Conservation (phyloP, 23 red algal species). For the Gracilaria domingensis region DNA sequence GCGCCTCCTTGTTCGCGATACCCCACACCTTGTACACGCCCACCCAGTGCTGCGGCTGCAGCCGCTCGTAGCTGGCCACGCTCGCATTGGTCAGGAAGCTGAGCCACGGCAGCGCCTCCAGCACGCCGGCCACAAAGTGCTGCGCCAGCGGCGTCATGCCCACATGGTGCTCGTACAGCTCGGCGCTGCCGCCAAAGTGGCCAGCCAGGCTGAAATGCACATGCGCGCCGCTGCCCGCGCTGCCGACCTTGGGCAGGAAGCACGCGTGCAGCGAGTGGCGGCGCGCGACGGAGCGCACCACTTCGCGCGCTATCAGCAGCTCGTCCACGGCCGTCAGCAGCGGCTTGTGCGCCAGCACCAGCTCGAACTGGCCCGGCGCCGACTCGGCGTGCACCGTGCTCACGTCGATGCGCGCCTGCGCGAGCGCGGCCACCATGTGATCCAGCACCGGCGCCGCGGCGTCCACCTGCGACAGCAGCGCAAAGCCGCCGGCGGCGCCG, state of each 20-base stretch:
- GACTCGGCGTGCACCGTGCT: constrained; percentile 49
- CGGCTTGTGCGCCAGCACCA: constrained; percentile 35
- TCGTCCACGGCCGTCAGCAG: constrained; percentile 43
- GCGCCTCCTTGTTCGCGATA: constrained; percentile 54
- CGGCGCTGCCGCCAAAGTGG: constrained; percentile 20
- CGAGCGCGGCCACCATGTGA: constrained; percentile 24
- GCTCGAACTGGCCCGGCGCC: constrained; percentile 36
- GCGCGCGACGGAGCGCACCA: constrained; percentile 12
- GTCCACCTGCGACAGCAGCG: constrained; percentile 10
- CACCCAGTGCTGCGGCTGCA: constrained; percentile 47
- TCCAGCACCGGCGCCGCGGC: constrained; percentile 26
- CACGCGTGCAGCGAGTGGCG: constrained; percentile 19
- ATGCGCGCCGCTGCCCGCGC: constrained; percentile 40
- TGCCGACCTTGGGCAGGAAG: constrained; percentile 42
- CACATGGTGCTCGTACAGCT: neutral
- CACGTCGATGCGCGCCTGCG: constrained; percentile 27
- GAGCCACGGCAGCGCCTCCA: constrained; percentile 51
- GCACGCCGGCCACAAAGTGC: constrained; percentile 57
- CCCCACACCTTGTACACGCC: constrained; percentile 74
- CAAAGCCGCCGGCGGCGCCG: constrained; percentile 20
- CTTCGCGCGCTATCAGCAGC: constrained; percentile 20
- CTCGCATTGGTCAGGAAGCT: constrained; percentile 46
- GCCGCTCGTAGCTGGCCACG: constrained; percentile 25
- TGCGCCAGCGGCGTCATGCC: constrained; percentile 45
- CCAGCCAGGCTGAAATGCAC: constrained; percentile 66